Evolutionary conservation across 2,329 filamentous ascomycete genomes (phyloP).

Genomic region (Sporothrix luriei): DNA sequence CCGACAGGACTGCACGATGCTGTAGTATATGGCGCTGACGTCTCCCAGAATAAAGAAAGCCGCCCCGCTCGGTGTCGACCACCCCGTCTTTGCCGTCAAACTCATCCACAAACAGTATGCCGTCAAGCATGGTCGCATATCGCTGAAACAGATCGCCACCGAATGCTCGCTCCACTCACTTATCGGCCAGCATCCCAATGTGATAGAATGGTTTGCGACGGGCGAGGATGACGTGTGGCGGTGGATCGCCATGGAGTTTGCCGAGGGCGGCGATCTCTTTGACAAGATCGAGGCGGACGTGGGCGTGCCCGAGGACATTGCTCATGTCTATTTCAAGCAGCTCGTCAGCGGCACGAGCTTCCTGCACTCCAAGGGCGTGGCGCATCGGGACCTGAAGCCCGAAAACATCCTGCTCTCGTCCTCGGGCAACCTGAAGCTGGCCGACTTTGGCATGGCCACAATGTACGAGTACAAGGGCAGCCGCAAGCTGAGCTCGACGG

Average conservation of each 20-base stretch:
- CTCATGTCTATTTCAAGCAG: conserved; percentile 94
- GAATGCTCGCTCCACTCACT: conserved; percentile 89
- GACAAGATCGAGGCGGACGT: conserved; percentile 99
- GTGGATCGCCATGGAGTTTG: conserved; percentile 98
- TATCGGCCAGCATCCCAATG: conserved; percentile 85
- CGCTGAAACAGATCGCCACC: conserved; percentile 84
- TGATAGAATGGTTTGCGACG: conserved; percentile 88
- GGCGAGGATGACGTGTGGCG: conserved; percentile 86
- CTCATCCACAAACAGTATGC: conserved; percentile 98
- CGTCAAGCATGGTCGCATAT: conserved; percentile 82
- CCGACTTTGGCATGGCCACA: conserved; percentile 94
- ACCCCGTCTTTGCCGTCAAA: conserved; percentile 92
- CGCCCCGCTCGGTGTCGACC: conserved; percentile 66
- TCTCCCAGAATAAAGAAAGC: conserved; percentile 83
- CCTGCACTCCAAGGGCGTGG: conserved; percentile 94
- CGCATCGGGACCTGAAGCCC: conserved; percentile 88
- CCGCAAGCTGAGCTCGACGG: conserved; percentile 78
- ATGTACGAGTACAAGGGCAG: conserved; percentile 88
- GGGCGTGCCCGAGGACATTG: conserved; percentile 90
- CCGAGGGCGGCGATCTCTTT: conserved; percentile 92
- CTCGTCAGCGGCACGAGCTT: conserved; percentile 87
- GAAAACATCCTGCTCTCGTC: conserved; percentile 92
- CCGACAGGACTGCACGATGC: background rate
- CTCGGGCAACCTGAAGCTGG: conserved; percentile 86
- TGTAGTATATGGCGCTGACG: conserved; percentile 30